A percentile compares a stretch with the other conserved stretches of the same genome.
Conservation (phyloP, 192 early-diverging fungal genomes). For the Pecoramyces ruminantium region DNA sequence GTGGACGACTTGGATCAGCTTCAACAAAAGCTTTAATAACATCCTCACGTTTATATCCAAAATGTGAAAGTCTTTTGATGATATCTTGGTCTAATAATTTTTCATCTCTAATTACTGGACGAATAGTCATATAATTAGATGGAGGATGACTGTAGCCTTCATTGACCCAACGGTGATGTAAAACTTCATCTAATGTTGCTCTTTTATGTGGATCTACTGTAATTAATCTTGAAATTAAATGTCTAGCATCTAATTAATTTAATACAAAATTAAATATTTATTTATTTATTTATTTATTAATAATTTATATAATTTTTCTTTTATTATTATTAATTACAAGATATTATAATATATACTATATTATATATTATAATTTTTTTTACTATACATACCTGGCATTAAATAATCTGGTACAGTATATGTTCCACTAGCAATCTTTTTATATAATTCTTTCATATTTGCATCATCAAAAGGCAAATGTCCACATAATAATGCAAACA, state of each 20-base stretch:
- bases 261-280: no score
- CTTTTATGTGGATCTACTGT: constrained; percentile 51
- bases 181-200: constrained; percentile 49
- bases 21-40: constrained; percentile 17
- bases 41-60: constrained; percentile 23
- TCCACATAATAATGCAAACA: constrained; percentile 71
- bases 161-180: constrained; percentile 61
- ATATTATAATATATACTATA: no score
- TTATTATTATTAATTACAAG: no score
- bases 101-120: constrained; percentile 17
- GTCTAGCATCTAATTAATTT: constrained; percentile 12
- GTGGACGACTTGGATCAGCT: constrained; percentile 4
- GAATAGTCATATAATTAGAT: constrained; percentile 46
- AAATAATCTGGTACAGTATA: constrained; percentile 39
- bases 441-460: constrained; percentile 64
- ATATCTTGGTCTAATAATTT: constrained; percentile 20
- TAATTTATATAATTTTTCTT: no score
- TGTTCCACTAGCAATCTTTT: constrained; percentile 57
- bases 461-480: constrained; percentile 75
- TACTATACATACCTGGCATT: constrained; percentile 26
- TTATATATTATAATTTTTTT: no score
- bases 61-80: constrained; percentile 16
- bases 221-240: constrained; percentile 51
- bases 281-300: no score
- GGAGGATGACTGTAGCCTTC: constrained; percentile 45